These are phyloP conservation scores for Phialophora verrucosa DNA, from an alignment of 2,329 filamentous ascomycete species.

Conservation along the genomic window DNA sequence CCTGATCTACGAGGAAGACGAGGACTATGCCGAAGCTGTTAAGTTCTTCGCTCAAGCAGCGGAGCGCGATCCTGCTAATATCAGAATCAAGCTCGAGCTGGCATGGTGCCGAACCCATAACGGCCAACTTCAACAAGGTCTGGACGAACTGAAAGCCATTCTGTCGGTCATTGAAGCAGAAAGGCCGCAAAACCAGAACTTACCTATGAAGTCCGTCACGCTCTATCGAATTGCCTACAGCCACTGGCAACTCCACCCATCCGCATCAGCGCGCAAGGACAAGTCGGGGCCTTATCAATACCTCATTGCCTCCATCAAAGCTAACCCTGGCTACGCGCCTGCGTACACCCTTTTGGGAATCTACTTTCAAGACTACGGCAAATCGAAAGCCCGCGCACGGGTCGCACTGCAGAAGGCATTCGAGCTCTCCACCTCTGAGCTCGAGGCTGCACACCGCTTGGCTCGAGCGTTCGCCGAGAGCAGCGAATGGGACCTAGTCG, in stretches of 20 bases:
- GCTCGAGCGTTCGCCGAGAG: slow-evolving; percentile 86
- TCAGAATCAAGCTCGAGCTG: slow-evolving; percentile 81
- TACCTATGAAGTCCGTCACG: slow-evolving; percentile 80
- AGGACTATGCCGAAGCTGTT: slow-evolving; percentile 82
- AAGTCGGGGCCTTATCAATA: slow-evolving; percentile 81
- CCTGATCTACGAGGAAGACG: slow-evolving; percentile 89
- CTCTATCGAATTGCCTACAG: slow-evolving; percentile 87
- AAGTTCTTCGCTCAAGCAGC: slow-evolving; percentile 80
- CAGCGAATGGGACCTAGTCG: slow-evolving; percentile 95
- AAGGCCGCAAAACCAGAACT: slow-evolving; percentile 57
- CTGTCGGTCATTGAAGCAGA: slow-evolving; percentile 68
- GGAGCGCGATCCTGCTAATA: slow-evolving; percentile 72
- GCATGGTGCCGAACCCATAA: slow-evolving; percentile 90
- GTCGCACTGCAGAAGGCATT: slow-evolving; percentile 96
- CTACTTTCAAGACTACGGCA: slow-evolving; percentile 89
- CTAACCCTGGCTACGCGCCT: slow-evolving; percentile 84
- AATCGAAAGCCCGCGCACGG: slow-evolving; percentile 83
- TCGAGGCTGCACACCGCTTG: slow-evolving; percentile 83
- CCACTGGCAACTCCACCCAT: slow-evolving; percentile 81
- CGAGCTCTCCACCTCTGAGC: slow-evolving; percentile 85
- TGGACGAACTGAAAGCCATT: slow-evolving; percentile 72
- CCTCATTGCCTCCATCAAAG: slow-evolving; percentile 83
- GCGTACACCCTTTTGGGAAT: slow-evolving; percentile 89
- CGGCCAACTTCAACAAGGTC: slow-evolving; percentile 73
- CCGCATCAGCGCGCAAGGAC: slow-evolving; percentile 74